Evolutionary conservation across 1,139 yeast genomes (phyloP), one percentile per base, ranked within the genome.

Genomic region (Saccharomyces hybrid): DNA sequence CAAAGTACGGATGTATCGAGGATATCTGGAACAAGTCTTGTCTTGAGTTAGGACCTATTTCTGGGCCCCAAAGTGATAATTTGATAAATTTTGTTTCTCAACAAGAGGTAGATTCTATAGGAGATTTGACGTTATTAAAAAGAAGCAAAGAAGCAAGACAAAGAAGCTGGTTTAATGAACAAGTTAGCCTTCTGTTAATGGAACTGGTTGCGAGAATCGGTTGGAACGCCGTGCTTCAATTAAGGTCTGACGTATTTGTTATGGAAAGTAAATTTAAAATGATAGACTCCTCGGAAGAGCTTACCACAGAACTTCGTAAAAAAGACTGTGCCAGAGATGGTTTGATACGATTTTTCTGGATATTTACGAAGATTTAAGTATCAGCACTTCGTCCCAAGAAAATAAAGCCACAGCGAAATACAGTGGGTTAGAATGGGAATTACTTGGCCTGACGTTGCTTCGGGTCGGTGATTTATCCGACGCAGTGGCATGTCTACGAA

Each of bases 321-420:
- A 91, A 65, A 77, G 97, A 55, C 78, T 91, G 56, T 90, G 97
- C 72, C 97, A 91, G 70, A 79, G 95, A 62, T 89, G 97, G 96
- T 77, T 91, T 56, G 97, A 91, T 69, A 84, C 88, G 60, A 75
- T 91, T 57, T 89, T 91, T 69, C 79, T 89, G 79, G 82, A 88
- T 31, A 75, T 91, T 54, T 91, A 88, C 68, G 96, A 89, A 63
- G 97, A 91, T 68, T 78, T 90, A 63, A 79, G 93, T 56, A 88
- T 88, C 19, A 89, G 87, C 60, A 28, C 29, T 8, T 29, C 50
- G 14, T 89, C 83, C 24, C 82, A 80, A 65, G 83, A 87, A 19
- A 88, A 84, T 64, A 78, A 31, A 26, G 28, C 19, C 12, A 44
- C 50, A 24, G 31, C 49, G 21, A 32, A 81, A 64, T 90, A 88